Percentiles rank a stretch among this genome's conserved stretches.
phyloP scores from a whole-genome alignment of 306 rosid genomes.

The Gastrolobium villosum region DNA sequence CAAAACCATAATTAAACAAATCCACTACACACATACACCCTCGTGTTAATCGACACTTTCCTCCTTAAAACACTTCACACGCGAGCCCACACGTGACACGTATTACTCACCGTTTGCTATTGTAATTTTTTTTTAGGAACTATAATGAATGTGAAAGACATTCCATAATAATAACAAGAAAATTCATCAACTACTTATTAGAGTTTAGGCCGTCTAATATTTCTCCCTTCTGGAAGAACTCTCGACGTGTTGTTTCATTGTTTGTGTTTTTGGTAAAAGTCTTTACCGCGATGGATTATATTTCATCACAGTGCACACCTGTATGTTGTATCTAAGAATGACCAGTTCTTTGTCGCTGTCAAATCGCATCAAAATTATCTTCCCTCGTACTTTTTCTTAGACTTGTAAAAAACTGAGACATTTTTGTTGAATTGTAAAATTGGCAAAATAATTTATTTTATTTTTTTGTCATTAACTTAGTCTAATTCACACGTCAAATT shows the following conservation, averaged over 20 bases:
- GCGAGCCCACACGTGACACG: no score
- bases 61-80: background rate
- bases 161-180: background rate
- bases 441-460: background rate
- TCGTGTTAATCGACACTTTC: background rate
- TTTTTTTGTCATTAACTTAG: conserved; percentile 16
- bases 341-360: conserved; percentile 1
- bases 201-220: conserved; percentile 8
- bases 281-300: background rate
- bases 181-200: background rate
- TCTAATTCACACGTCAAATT: conserved; percentile 42
- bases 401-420: background rate
- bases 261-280: conserved; percentile 32
- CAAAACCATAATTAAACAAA: background rate
- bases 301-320: conserved; percentile 15
- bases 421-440: background rate
- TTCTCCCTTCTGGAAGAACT: background rate
- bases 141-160: background rate
- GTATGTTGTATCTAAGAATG: background rate
- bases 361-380: conserved; percentile 14
- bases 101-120: no score
- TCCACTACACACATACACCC: background rate
- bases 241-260: conserved; percentile 40
- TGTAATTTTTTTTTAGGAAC: no score
- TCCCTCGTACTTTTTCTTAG: conserved; percentile 16